Conservation (phyloP, 352 stramenopile species). For the Phytophthora europaea region DNA sequence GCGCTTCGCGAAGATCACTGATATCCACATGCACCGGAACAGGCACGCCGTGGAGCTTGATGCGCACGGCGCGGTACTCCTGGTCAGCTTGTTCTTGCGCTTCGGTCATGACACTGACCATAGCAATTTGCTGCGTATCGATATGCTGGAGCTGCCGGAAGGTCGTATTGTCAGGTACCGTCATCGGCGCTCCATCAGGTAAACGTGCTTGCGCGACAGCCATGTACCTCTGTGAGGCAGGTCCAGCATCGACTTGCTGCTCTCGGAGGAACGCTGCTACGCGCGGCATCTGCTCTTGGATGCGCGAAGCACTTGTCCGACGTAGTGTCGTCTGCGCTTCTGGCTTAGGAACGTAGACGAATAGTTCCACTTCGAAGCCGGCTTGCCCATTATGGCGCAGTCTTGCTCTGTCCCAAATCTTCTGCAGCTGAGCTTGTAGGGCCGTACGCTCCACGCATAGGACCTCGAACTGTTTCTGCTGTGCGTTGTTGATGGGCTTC, state of each 20-base stretch:
- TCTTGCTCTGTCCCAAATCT: slow-evolving; percentile 17
- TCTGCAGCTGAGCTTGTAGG: slow-evolving; percentile 6
- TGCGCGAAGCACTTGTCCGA: slow-evolving; percentile 8
- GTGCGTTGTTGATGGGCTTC: slow-evolving; percentile 9
- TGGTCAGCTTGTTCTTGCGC: not conserved
- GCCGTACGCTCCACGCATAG: not conserved
- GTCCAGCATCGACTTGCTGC: slow-evolving; percentile 8
- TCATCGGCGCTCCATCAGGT: not conserved
- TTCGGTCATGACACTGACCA: not conserved
- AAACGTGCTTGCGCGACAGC: slow-evolving; percentile 20
- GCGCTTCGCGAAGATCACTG: not conserved
- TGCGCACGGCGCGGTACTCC: not conserved
- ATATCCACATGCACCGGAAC: slow-evolving; percentile 16
- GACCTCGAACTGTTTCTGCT: slow-evolving; percentile 16
- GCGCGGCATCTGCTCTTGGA: slow-evolving; percentile 21
- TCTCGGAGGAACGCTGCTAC: slow-evolving; percentile 15
- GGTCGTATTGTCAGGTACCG: slow-evolving; percentile 5
- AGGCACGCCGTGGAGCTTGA: slow-evolving; percentile 8
- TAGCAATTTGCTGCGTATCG: not conserved
- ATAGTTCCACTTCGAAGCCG: slow-evolving; percentile 20
- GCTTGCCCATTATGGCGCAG: slow-evolving; percentile 12
- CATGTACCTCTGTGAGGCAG: too few species aligned
- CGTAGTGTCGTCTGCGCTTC: not conserved
- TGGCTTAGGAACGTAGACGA: slow-evolving; percentile 21
- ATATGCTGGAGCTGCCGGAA: slow-evolving; percentile 19